Conservation (phyloP, 352 stramenopile genomes). For the Peronospora tabacina region DNA sequence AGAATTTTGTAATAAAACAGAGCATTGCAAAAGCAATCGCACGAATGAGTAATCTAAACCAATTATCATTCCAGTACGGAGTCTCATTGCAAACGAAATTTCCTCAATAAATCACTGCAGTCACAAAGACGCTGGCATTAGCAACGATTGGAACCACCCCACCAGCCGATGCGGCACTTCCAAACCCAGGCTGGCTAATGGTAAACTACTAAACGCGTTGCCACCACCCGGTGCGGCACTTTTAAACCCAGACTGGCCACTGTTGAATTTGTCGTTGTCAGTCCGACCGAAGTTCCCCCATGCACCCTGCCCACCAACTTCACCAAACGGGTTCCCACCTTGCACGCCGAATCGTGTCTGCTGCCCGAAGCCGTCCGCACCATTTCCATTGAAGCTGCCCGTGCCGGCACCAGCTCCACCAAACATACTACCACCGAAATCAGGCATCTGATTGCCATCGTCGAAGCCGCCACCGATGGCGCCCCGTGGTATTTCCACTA, state of each 20-base stretch:
- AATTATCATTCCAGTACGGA: no score
- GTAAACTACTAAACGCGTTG: constrained; percentile 7
- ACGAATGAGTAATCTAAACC: no score
- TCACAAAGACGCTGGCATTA: no score
- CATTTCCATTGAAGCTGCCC: constrained; percentile 6
- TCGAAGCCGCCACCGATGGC: constrained; percentile 2
- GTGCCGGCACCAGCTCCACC: constrained; percentile 1
- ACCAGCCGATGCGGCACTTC: no score
- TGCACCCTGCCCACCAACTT: constrained; percentile 4
- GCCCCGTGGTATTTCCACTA: constrained; percentile 5
- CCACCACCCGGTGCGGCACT: constrained; percentile 1
- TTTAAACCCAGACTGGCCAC: constrained; percentile 5
- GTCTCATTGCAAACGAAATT: no score
- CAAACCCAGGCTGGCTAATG: no score
- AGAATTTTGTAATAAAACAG: no score
- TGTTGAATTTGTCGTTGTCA: constrained; percentile 12
- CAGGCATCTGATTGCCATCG: constrained; percentile 9
- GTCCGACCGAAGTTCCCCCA: constrained; percentile 8
- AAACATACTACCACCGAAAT: constrained; percentile 9
- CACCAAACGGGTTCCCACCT: constrained; percentile 10
- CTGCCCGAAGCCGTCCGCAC: constrained; percentile 7
- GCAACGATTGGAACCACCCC: no score
- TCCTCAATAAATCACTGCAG: no score
- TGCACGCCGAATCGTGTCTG: constrained; percentile 9
- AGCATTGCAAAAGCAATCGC: no score